phyloP scores from a whole-genome alignment of 164 flowering plant genomes.

The Nelumbo lutea region DNA sequence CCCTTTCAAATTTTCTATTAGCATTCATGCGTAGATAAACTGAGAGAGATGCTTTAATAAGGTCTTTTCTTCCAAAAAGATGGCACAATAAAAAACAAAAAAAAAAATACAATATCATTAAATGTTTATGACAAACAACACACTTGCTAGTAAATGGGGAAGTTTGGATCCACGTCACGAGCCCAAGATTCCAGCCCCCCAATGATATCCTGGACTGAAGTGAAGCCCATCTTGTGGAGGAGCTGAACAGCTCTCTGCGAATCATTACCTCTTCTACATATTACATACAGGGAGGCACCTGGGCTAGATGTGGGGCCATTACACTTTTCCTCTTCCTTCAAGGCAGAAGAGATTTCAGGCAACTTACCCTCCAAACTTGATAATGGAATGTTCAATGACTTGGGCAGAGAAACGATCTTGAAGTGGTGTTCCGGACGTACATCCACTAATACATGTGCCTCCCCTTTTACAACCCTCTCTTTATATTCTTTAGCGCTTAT shows the following conservation, averaged over 20 bases:
- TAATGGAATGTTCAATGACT: conserved; percentile 71
- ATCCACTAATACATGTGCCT: conserved; percentile 75
- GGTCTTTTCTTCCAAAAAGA: too few relatives aligned
- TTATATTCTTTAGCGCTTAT: conserved; percentile 74
- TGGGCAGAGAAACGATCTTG: conserved; percentile 75
- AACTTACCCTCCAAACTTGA: conserved; percentile 50
- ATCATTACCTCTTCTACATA: conserved; percentile 95
- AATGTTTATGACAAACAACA: not conserved
- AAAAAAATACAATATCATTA: too few relatives aligned
- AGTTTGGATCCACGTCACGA: conserved; percentile 64
- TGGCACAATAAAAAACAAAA: too few relatives aligned
- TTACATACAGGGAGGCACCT: conserved; percentile 48
- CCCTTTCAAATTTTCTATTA: too few relatives aligned
- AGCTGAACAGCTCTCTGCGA: conserved; percentile 84
- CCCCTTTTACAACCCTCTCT: conserved; percentile 41
- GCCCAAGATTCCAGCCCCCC: conserved; percentile 95
- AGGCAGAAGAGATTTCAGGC: conserved; percentile 43
- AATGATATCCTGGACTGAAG: conserved; percentile 64
- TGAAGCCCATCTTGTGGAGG: conserved; percentile 66
- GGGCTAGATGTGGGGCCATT: conserved; percentile 18
- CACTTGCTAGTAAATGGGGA: conserved; percentile 55
- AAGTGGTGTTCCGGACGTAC: conserved; percentile 91
- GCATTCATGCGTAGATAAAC: too few relatives aligned
- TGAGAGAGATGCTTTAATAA: too few relatives aligned
- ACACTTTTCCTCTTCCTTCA: conserved; percentile 34